These are phyloP conservation scores for Xylaria sp. DNA, from an alignment of 2,329 filamentous ascomycete species.

Conservation along the genomic window DNA sequence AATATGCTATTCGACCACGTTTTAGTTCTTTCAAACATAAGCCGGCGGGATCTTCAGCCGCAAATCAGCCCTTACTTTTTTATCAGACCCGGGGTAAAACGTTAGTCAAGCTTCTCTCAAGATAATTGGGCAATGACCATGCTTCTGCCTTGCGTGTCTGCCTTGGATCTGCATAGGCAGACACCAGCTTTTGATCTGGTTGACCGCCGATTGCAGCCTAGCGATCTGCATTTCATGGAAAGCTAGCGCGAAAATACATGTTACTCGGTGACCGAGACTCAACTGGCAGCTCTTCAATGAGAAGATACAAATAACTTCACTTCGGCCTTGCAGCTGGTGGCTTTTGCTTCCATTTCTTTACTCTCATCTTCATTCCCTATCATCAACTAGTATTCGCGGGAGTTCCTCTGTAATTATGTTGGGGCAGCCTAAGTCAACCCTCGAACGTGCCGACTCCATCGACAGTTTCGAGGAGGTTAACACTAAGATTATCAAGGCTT, in stretches of 20 bases:
- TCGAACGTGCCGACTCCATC: conserved; percentile 40
- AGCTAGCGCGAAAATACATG: background rate
- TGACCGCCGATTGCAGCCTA: conserved; percentile 7
- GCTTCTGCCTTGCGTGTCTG: conserved; percentile 23
- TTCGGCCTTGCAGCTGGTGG: background rate
- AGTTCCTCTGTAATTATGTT: conserved; percentile 11
- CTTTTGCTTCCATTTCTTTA: conserved; percentile 2
- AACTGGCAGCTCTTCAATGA: background rate
- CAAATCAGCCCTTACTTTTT: background rate
- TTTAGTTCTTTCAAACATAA: background rate
- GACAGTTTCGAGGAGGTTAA: conserved; percentile 50
- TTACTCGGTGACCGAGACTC: conserved; percentile 12
- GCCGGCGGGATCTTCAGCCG: conserved; percentile 1
- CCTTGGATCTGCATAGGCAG: conserved; percentile 8
- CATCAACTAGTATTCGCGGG: background rate
- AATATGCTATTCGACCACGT: background rate
- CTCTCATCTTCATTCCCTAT: conserved; percentile 2
- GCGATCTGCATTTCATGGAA: background rate
- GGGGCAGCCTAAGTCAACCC: conserved; percentile 9
- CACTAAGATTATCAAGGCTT: conserved; percentile 32
- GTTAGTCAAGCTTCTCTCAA: conserved; percentile 8
- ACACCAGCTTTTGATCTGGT: background rate
- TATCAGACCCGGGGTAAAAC: conserved; percentile 2
- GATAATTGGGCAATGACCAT: background rate
- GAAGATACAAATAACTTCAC: conserved; percentile 26